A percentile compares a stretch with the other conserved stretches of the same genome.
These are phyloP conservation scores for Pontederia crassipes DNA, from an alignment of 176 grass and related monocot species.

Conservation along the genomic window DNA sequence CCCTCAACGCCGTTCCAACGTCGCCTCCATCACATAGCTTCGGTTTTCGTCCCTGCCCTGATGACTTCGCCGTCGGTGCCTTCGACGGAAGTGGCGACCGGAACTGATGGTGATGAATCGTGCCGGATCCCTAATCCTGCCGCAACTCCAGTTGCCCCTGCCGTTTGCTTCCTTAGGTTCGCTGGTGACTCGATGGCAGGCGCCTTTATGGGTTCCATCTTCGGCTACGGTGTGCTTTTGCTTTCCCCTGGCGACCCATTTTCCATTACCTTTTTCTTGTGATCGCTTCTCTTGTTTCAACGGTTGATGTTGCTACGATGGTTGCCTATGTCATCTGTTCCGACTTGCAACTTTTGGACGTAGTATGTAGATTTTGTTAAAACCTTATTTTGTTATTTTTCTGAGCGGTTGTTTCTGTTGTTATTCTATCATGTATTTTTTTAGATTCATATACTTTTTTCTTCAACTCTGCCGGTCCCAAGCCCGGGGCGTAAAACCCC, in stretches of 20 bases:
- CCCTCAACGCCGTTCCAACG: too few relatives aligned
- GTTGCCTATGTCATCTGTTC: too few relatives aligned
- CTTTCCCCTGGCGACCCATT: not conserved
- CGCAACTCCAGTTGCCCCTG: slow-evolving; percentile 8
- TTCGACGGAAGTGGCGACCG: not conserved
- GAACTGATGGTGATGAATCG: not conserved
- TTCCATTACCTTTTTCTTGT: not conserved
- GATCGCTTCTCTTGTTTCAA: not conserved
- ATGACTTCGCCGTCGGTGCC: not conserved
- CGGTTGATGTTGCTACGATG: not conserved
- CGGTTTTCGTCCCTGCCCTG: too few relatives aligned
- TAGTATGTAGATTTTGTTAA: too few relatives aligned
- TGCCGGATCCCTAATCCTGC: not conserved
- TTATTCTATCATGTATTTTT: too few relatives aligned
- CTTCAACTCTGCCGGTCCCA: too few relatives aligned
- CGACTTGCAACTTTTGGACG: too few relatives aligned
- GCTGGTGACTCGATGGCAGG: slow-evolving; percentile 64
- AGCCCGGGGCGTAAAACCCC: too few relatives aligned
- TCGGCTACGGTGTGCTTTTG: slow-evolving; percentile 61
- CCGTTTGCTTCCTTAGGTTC: slow-evolving; percentile 62
- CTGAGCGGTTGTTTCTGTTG: too few relatives aligned
- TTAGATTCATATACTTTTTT: too few relatives aligned
- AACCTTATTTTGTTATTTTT: too few relatives aligned
- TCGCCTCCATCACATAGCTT: too few relatives aligned
- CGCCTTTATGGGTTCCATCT: slow-evolving; percentile 62